Conservation (phyloP, 1,139 yeast genomes). For the Candida tetrigidarum region DNA sequence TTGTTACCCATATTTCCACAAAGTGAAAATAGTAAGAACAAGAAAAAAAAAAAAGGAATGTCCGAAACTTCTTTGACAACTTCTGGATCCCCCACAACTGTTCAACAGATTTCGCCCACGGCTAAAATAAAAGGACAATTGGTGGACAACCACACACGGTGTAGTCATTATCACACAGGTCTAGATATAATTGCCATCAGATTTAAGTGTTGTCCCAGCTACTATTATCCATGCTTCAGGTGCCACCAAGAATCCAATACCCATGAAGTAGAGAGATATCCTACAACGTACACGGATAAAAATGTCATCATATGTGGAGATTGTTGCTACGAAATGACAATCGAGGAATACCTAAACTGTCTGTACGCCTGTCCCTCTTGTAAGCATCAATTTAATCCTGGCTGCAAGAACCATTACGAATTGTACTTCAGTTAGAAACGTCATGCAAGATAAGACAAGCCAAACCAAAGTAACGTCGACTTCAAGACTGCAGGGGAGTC, state of each 20-base stretch:
- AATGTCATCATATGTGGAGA: constrained; percentile 42
- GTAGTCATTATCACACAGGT: constrained; percentile 39
- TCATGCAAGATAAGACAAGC: too few relatives aligned
- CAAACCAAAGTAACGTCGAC: too few relatives aligned
- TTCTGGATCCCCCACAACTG: too few relatives aligned
- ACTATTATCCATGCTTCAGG: constrained; percentile 44
- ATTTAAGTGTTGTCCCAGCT: constrained; percentile 39
- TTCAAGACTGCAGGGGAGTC: too few relatives aligned
- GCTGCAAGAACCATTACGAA: constrained; percentile 40
- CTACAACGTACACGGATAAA: constrained; percentile 17
- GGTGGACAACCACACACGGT: constrained; percentile 40
- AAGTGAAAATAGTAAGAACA: too few relatives aligned
- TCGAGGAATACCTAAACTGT: constrained; percentile 27
- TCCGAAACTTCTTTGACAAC: too few relatives aligned
- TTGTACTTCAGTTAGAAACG: constrained; percentile 30
- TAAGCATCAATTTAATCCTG: constrained; percentile 37
- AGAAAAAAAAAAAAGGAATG: too few relatives aligned
- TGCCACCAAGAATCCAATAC: constrained; percentile 33
- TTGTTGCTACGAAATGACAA: constrained; percentile 35
- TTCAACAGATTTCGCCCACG: neutral
- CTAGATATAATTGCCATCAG: constrained; percentile 48
- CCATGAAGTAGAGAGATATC: constrained; percentile 26
- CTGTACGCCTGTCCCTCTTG: constrained; percentile 30
- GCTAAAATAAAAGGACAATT: constrained; percentile 21
- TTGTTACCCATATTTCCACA: too few relatives aligned